phyloP scores from a whole-genome alignment of 768 basidiomycete species.

The Tulasnella sp. region DNA sequence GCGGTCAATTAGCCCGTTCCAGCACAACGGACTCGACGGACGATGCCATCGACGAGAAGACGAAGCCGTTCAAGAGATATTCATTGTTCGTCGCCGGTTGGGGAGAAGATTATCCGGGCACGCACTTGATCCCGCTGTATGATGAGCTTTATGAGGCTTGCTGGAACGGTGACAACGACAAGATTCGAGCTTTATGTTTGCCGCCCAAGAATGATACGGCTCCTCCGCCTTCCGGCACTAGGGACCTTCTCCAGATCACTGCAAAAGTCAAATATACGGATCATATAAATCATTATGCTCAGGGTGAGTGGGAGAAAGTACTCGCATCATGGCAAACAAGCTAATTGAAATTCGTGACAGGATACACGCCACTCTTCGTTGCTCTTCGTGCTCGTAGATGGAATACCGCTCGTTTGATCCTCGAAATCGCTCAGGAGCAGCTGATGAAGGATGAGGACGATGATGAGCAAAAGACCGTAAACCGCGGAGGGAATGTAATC shows the following conservation, averaged over 20 bases:
- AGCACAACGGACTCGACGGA: constrained; percentile 25
- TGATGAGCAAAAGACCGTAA: neutral
- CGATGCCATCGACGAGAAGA: neutral
- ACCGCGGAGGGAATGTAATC: neutral
- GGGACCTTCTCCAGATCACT: constrained; percentile 1
- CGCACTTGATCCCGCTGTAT: constrained; percentile 36
- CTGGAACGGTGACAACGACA: constrained; percentile 44
- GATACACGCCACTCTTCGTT: constrained; percentile 41
- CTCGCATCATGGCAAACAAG: too few species aligned
- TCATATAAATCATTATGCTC: constrained; percentile 24
- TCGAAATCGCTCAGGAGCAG: constrained; percentile 51
- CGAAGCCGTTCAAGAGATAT: neutral
- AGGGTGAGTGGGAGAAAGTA: neutral
- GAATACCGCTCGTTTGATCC: constrained; percentile 48
- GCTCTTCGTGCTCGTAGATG: constrained; percentile 46
- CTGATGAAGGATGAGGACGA: constrained; percentile 34
- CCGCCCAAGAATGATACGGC: constrained; percentile 32
- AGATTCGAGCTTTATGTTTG: constrained; percentile 46
- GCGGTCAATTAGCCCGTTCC: too few species aligned
- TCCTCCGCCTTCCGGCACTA: neutral
- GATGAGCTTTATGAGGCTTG: constrained; percentile 53
- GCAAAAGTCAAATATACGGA: neutral
- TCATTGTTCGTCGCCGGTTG: neutral
- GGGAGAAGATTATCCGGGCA: constrained; percentile 23
- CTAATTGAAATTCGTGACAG: neutral